phyloP scores from a whole-genome alignment of 306 rosid species.

The Vigna radiata region DNA sequence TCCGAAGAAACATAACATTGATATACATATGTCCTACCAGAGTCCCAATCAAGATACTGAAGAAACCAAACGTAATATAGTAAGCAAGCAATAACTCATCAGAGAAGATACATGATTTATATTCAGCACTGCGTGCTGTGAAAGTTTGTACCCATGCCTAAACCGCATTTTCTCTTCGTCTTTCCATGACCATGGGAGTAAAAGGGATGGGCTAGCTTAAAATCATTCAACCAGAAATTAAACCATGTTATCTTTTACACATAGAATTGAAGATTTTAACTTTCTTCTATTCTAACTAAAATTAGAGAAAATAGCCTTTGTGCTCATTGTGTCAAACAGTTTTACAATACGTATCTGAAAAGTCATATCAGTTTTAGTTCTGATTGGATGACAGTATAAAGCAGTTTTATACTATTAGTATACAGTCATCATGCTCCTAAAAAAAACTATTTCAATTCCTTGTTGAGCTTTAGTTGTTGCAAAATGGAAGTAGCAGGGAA shows the following conservation, averaged over 20 bases:
- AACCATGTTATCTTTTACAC: background rate
- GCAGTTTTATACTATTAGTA: no score
- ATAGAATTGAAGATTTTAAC: background rate
- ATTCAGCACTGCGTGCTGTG: background rate
- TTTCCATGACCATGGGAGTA: background rate
- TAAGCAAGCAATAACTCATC: background rate
- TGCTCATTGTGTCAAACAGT: no score
- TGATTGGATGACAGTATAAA: no score
- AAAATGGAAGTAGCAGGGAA: background rate
- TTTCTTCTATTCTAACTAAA: background rate
- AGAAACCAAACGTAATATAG: constrained; percentile 31
- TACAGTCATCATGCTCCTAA: no score
- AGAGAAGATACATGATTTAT: background rate
- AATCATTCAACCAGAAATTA: background rate
- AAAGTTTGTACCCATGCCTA: background rate
- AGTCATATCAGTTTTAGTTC: no score
- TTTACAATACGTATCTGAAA: no score
- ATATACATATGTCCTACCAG: constrained; percentile 55
- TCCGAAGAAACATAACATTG: constrained; percentile 62
- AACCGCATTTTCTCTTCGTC: background rate
- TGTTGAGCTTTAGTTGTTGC: background rate
- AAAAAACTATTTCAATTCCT: background rate
- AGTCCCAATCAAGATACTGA: constrained; percentile 75
- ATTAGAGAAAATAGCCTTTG: background rate
- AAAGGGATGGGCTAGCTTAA: background rate